These are phyloP conservation scores for Coemansia sp. DNA, from an alignment of 192 early-diverging fungal species.

Conservation along the genomic window DNA sequence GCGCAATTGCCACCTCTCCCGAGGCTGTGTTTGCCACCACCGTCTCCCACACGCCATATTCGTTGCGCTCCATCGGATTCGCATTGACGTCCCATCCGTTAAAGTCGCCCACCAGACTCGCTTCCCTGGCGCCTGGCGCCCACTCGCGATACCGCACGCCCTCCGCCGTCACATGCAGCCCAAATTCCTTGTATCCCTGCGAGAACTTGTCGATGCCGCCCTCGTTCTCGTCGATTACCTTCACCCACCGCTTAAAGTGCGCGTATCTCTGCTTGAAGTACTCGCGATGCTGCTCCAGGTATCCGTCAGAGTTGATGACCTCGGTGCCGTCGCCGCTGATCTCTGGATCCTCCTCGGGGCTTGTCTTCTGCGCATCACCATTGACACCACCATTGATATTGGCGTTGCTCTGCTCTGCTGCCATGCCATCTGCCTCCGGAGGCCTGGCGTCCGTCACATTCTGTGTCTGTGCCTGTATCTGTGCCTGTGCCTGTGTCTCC, in stretches of 20 bases:
- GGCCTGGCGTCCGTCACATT: not conserved
- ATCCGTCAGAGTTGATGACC: slow-evolving; percentile 74
- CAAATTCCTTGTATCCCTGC: slow-evolving; percentile 76
- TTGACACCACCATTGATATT: not conserved
- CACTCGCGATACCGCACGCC: slow-evolving; percentile 89
- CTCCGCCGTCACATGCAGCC: slow-evolving; percentile 71
- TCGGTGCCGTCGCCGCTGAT: slow-evolving; percentile 62
- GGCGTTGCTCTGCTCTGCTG: not conserved
- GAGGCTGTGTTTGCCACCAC: slow-evolving; percentile 62
- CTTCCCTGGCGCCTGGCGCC: slow-evolving; percentile 81
- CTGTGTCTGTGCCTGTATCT: no score
- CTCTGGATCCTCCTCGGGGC: slow-evolving; percentile 20
- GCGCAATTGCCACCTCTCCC: slow-evolving; percentile 72
- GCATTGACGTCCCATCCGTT: slow-evolving; percentile 82
- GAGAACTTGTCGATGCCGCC: slow-evolving; percentile 86
- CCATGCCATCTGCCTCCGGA: slow-evolving; percentile 8
- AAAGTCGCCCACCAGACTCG: slow-evolving; percentile 90
- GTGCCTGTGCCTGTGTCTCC: no score
- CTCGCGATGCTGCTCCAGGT: slow-evolving; percentile 69
- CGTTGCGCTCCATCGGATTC: slow-evolving; percentile 77
- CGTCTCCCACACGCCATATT: slow-evolving; percentile 83
- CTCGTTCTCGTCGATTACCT: slow-evolving; percentile 66
- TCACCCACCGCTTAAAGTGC: slow-evolving; percentile 68
- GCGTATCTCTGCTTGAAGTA: slow-evolving; percentile 61
- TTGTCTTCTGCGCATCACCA: not conserved